These are phyloP conservation scores for Purpureocillium takamizusanense DNA, from an alignment of 2,329 filamentous ascomycete genomes.

Conservation along the genomic window DNA sequence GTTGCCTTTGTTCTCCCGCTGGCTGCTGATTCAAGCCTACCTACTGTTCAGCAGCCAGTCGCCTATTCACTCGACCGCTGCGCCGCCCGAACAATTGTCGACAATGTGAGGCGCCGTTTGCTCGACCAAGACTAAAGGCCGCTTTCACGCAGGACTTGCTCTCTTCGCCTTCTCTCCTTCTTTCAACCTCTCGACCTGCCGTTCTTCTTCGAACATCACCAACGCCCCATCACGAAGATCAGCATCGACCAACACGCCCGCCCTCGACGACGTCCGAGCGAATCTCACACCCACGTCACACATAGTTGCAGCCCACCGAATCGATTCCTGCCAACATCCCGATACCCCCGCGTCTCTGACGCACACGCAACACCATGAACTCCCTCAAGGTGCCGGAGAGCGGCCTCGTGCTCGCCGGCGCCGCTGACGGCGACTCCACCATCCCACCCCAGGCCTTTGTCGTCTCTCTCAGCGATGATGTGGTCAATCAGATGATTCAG, in stretches of 20 bases:
- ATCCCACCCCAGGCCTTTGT: slow-evolving; percentile 48
- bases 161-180: not conserved
- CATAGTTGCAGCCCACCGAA: too few relatives aligned
- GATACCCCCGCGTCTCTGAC: not conserved
- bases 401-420: slow-evolving; percentile 48
- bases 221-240: not conserved
- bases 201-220: not conserved
- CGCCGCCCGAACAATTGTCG: slow-evolving; percentile 3
- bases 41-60: not conserved
- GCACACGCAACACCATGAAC: slow-evolving; percentile 32
- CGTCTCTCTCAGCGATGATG: slow-evolving; percentile 45
- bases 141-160: not conserved
- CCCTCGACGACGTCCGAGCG: too few relatives aligned
- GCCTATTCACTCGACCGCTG: slow-evolving; percentile 1
- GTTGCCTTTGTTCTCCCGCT: slow-evolving; percentile 8
- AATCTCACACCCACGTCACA: not conserved
- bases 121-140: slow-evolving; percentile 1
- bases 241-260: not conserved
- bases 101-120: slow-evolving; percentile 9
- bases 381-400: slow-evolving; percentile 46
- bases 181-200: too few relatives aligned
- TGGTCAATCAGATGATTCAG: slow-evolving; percentile 55
- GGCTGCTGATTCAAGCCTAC: not conserved
- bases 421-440: slow-evolving; percentile 30
- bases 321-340: slow-evolving; percentile 9